Conservation (phyloP, 1,139 yeast genomes). For the Sugiyamaella castrensis region DNA sequence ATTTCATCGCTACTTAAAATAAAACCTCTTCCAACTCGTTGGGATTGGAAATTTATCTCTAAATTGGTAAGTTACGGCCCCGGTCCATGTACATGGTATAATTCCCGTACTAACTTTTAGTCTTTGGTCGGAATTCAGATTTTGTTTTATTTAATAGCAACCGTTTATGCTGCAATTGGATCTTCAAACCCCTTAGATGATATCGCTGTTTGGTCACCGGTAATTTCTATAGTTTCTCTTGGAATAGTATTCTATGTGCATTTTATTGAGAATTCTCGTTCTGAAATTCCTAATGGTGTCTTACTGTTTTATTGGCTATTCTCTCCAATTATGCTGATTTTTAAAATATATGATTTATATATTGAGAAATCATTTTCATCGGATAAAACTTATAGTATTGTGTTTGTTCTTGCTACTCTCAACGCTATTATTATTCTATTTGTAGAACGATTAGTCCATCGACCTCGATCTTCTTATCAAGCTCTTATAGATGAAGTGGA, state of each 20-base stretch:
- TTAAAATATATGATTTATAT: slow-evolving; percentile 46
- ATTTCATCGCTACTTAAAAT: slow-evolving; percentile 34
- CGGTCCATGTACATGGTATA: too few relatives aligned
- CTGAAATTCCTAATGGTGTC: slow-evolving; percentile 61
- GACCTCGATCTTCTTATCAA: slow-evolving; percentile 43
- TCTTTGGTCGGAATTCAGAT: slow-evolving; percentile 37
- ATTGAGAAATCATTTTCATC: slow-evolving; percentile 45
- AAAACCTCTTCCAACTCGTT: slow-evolving; percentile 33
- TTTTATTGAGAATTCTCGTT: slow-evolving; percentile 67
- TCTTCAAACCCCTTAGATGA: slow-evolving; percentile 32
- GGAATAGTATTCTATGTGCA: slow-evolving; percentile 56
- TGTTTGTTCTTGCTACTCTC: slow-evolving; percentile 47
- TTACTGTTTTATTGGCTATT: slow-evolving; percentile 77
- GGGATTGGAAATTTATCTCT: slow-evolving; percentile 42
- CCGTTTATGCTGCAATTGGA: slow-evolving; percentile 33
- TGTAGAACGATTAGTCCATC: slow-evolving; percentile 54
- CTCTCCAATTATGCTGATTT: slow-evolving; percentile 43
- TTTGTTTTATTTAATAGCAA: slow-evolving; percentile 35
- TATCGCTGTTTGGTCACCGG: slow-evolving; percentile 45
- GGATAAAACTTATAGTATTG: slow-evolving; percentile 32
- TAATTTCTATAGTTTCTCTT: slow-evolving; percentile 44
- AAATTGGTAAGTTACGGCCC: slow-evolving; percentile 36
- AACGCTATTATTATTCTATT: slow-evolving; percentile 52
- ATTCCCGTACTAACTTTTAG: slow-evolving; percentile 2
- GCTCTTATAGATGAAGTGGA: slow-evolving; percentile 42